Evolutionary conservation across 148 eudicot genomes (phyloP).

Genomic region (Spergularia bocconei): DNA sequence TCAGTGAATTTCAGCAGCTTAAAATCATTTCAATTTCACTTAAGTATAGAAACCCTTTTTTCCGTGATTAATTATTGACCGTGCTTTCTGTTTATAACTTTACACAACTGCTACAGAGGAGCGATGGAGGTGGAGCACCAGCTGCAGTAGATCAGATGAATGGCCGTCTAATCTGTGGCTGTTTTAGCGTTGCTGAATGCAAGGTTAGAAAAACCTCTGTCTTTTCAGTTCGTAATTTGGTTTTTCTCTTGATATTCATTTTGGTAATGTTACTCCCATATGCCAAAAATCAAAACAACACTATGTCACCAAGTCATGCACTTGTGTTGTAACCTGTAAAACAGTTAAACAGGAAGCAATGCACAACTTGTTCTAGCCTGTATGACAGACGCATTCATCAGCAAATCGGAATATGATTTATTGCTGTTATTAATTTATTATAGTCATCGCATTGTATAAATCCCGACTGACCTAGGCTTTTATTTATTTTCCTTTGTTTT

Average conservation of each 20-base stretch:
- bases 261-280: not conserved
- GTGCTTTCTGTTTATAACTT: not conserved
- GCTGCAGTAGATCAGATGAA: constrained; percentile 83
- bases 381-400: not conserved
- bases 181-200: constrained; percentile 58
- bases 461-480: not conserved
- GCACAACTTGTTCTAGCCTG: not conserved
- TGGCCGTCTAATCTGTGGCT: constrained; percentile 79
- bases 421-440: not conserved
- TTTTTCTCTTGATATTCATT: not conserved
- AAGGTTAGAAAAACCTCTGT: constrained; percentile 45
- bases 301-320: not conserved
- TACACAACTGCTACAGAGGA: constrained; percentile 51
- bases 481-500: not conserved
- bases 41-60: not conserved
- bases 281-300: not conserved
- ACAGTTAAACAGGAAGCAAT: not conserved
- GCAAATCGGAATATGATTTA: not conserved
- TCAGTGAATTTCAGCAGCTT: not conserved
- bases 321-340: not conserved
- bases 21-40: not conserved
- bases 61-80: not conserved
- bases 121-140: constrained; percentile 94
- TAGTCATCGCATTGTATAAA: not conserved
- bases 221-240: not conserved